These are phyloP conservation scores for Trichoderma sp. DNA, from an alignment of 2,329 filamentous ascomycete genomes.

Conservation along the genomic window DNA sequence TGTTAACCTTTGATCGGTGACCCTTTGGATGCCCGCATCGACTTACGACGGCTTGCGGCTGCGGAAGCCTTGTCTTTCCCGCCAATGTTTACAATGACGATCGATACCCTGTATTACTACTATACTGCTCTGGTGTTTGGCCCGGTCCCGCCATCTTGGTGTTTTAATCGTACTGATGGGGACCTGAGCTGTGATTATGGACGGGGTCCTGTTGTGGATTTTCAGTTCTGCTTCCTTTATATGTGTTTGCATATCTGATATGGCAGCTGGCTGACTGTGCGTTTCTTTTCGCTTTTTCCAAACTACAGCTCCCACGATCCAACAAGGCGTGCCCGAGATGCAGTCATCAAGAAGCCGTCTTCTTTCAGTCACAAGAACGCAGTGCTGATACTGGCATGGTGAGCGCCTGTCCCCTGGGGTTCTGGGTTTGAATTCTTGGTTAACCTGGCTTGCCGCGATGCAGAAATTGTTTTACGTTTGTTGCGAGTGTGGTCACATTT, in stretches of 20 bases:
- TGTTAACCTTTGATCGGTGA: slow-evolving; percentile 22
- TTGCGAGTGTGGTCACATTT: slow-evolving; percentile 89
- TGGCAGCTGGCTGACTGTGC: slow-evolving; percentile 43
- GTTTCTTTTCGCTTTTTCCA: slow-evolving; percentile 32
- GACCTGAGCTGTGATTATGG: slow-evolving; percentile 3
- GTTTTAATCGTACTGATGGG: slow-evolving; percentile 2
- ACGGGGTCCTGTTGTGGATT: slow-evolving; percentile 26
- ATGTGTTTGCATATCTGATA: slow-evolving; percentile 25
- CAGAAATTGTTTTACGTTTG: slow-evolving; percentile 96
- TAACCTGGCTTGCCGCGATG: background rate
- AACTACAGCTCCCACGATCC: slow-evolving; percentile 79
- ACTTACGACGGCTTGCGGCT: background rate
- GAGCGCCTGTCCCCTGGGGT: slow-evolving; percentile 37
- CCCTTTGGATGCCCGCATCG: background rate
- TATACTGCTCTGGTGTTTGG: background rate
- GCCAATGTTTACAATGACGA: background rate
- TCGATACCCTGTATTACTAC: background rate
- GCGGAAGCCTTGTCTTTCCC: background rate
- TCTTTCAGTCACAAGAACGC: slow-evolving; percentile 98
- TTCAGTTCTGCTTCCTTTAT: slow-evolving; percentile 27
- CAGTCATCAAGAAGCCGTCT: slow-evolving; percentile 85
- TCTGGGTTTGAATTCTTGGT: background rate
- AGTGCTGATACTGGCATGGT: slow-evolving; percentile 98
- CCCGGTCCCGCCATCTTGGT: background rate
- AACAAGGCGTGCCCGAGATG: slow-evolving; percentile 84